Base-by-base conservation (phyloP, 1,284 basidiomycete genomes). In the Marasmius sp. region DNA sequence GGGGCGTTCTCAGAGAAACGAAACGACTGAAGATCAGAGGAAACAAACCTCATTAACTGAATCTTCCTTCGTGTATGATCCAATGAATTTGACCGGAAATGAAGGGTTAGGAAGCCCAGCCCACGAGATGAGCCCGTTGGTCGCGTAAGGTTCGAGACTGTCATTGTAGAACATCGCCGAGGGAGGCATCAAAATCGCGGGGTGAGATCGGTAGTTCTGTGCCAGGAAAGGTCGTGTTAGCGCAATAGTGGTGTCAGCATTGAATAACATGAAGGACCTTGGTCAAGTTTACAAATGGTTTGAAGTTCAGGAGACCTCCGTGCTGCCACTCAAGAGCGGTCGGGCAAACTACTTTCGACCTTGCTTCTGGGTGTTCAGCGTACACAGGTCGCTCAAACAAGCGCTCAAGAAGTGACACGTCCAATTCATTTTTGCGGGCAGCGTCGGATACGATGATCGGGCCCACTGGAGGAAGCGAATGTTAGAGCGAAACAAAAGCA, bases 151-250 rank as follows among this genome's bases (percentile, higher is more conserved):
- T 55, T 77, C 72, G 53, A 82, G 64, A 2, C 74, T 74, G 62
- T 82, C 80, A 51, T 78, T 73, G 62, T 81, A 81, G 57, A 81
- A 81, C 36, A 81, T 72, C 5, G 80, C 77, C 6, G 79, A 81
- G 8, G 80, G 78, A n/a, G 80, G 79, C 80, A 81, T 82, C 37
- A 82, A 69, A 59, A 82, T 82, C 6, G 74, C 79, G n/a, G 79
- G 79, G 65, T 81, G 79, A 62, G 79, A 80, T 38, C 75, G 75
- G 64, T 80, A 78, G 63, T 79, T 77, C 76, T 78, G 50, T 37
- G n/a, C 7, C 20, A 14, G 18, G 37, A 41, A 10, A 0, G 39
- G 6, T 34, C 10, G 53, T 8, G 14, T 50, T 51, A 37, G 16
- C 47, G 37, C 27, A 5, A 27, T 27, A 50, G 18, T 50, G 56